Evolutionary conservation across 2,329 filamentous ascomycete species (phyloP), one percentile per base, ranked within the genome.

Genomic region (Sclerotinia spermophila): DNA sequence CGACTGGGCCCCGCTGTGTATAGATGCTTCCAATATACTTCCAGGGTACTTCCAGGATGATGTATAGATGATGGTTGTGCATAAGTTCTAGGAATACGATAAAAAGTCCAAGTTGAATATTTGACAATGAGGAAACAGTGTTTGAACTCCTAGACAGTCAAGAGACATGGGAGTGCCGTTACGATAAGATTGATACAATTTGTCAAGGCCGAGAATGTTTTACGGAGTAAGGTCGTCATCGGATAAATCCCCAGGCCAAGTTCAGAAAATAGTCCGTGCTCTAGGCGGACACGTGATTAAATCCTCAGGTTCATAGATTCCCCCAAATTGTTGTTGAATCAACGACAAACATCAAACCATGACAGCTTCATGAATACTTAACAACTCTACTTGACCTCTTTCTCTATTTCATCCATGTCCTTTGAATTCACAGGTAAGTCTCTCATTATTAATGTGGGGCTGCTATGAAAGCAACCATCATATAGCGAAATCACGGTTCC

Each of bases 321-420:
- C 68, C 38, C 59, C 59, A 55, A 55, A 24, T 56, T 33, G 48
- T 24, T 27, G 42, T 58, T 27, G 27, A 11, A 66, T 66, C 68
- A 66, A 69, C 68, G 68, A 69, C 68, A 58, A 68, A 71, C 65
- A 44, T 68, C 69, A 45, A 61, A 33, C 35, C 45, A 33, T 45
- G 35, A 61, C 65, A 60, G 11, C 69, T 33, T 42, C 35, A 61
- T 58, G 65, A 71, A 71, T 71, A 68, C 60, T 35, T 61, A 71
- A 71, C 69, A 71, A 68, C 69, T 71, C 56, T 71, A 56, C 27
- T 38, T 64, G 35, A 24, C 24, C 69, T 56, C 56, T 45, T 19
- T 65, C 56, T 61, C 24, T 21, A n/a, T 40, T 42, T 56, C 45
- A 53, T 42, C 17, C n/a, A 38, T 30, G 48, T 44, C 65, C 35